Evolutionary conservation across 257 asterid species (phyloP), one percentile per base, ranked within the genome.

Genomic region (Coffea canephora): DNA sequence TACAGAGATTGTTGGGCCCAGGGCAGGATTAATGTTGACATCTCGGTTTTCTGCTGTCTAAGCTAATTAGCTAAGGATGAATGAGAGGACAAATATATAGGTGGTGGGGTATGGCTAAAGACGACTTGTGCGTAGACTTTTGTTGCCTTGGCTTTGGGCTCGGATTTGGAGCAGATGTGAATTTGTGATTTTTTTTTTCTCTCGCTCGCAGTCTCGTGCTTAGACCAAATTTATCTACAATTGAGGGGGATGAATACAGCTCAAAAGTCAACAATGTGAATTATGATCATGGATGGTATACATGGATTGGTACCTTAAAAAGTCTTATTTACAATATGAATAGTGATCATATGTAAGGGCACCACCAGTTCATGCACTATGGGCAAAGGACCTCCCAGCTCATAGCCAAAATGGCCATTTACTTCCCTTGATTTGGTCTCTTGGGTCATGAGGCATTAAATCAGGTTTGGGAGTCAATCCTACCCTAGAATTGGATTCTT

Each of bases 51-150:
- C 41, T 77, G 78, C 75, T 81, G 12, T 8, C 54, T 8, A 13
- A 49, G 87, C 81, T 69, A 61, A 69, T 27, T 27, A 27, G 27
- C 27, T 27, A 27, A 27, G 71, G 73, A 81, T 49, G 54, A 49
- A 8, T 9, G 55, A 49, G 79, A 69, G 73, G 77, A 71, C 21
- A 27, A 39, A 48, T 48, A 48, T 8, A 21, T 13, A 57, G 45
- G 86, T 67, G 78, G 76, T 85, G 89, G 91, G 88, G 65, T 61
- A 82, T 31, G 73, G 46, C 27, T 67, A 61, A 8, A 83, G 91
- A 85, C 69, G 94, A 90, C 96, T 87, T 87, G 76, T 80, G 91
- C 85, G 85, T 50, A 80, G 94, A 91, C 96, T 89, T 83, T 85
- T 59, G 59, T 8, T 34, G 69, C 59, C 34, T 52, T 36, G 66